Conservation (phyloP, 2,329 filamentous ascomycete species). For the Fusarium chlamydosporum region DNA sequence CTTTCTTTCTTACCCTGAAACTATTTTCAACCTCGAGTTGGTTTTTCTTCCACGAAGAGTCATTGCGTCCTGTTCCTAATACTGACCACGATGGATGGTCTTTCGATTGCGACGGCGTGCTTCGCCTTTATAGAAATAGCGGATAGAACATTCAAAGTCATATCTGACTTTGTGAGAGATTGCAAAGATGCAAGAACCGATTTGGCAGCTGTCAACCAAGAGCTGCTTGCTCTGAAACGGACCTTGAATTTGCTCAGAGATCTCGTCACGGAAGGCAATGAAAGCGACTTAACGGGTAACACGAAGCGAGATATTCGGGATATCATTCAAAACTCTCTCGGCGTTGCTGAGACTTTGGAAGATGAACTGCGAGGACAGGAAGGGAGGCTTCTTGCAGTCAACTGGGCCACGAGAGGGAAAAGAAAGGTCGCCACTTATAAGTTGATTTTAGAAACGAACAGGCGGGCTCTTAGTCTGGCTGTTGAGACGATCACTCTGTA, state of each 20-base stretch:
- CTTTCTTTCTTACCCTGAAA: too few relatives aligned
- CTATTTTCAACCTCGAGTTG: too few relatives aligned
- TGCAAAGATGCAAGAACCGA: constrained; percentile 10
- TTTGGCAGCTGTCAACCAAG: neutral
- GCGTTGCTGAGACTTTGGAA: neutral
- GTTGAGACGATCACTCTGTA: constrained; percentile 20
- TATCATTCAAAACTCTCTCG: constrained; percentile 4
- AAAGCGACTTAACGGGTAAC: neutral
- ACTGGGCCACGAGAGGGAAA: constrained; percentile 9
- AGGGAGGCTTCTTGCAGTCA: neutral
- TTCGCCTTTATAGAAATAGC: constrained; percentile 19
- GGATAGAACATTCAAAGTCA: neutral
- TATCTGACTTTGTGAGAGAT: neutral
- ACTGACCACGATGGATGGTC: neutral
- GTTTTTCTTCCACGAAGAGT: too few relatives aligned
- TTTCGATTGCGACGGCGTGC: constrained; percentile 18
- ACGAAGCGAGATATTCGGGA: neutral
- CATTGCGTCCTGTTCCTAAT: too few relatives aligned
- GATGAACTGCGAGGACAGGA: neutral
- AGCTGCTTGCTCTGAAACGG: constrained; percentile 3
- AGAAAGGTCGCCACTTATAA: constrained; percentile 6
- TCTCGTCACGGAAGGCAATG: neutral
- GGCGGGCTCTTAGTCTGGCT: constrained; percentile 1
- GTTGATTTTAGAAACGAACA: constrained; percentile 7
- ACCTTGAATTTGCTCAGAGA: constrained; percentile 8